These are phyloP conservation scores for Saitozyma sp. DNA, from an alignment of 768 basidiomycete species.

Conservation along the genomic window DNA sequence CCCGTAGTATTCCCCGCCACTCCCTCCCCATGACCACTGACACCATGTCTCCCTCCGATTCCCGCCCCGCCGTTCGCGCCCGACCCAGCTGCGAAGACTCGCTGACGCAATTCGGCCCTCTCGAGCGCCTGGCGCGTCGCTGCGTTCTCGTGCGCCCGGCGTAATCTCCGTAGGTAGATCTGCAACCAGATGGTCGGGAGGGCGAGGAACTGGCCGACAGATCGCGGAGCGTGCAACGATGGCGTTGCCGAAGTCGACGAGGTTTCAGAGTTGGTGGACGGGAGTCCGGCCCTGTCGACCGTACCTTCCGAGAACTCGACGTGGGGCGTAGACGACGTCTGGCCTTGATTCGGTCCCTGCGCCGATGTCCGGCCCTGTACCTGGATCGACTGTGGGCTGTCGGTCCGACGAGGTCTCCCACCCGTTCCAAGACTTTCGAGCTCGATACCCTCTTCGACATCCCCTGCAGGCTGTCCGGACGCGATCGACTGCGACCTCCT, in stretches of 20 bases:
- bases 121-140: constrained; percentile 41
- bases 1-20: background rate
- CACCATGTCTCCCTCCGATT: no score
- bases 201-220: constrained; percentile 35
- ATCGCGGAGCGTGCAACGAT: constrained; percentile 39
- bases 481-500: background rate
- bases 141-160: constrained; percentile 47
- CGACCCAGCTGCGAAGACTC: constrained; percentile 15
- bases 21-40: background rate
- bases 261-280: constrained; percentile 36
- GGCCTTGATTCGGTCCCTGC: no score
- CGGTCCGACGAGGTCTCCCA: background rate
- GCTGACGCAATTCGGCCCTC: constrained; percentile 30
- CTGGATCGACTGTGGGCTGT: background rate
- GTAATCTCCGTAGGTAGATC: constrained; percentile 42
- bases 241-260: constrained; percentile 44
- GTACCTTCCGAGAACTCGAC: constrained; percentile 9
- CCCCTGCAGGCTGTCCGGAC: constrained; percentile 3
- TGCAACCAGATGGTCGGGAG: constrained; percentile 43
- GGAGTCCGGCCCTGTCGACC: constrained; percentile 2
- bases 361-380: background rate
- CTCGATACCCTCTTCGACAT: constrained; percentile 32
- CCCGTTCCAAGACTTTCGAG: constrained; percentile 2
- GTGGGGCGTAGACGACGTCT: background rate
- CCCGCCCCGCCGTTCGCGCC: no score